A percentile compares a stretch with the other conserved stretches of the same genome.
These are phyloP conservation scores for Candida silvatica DNA, from an alignment of 805 yeast species.

Conservation along the genomic window DNA sequence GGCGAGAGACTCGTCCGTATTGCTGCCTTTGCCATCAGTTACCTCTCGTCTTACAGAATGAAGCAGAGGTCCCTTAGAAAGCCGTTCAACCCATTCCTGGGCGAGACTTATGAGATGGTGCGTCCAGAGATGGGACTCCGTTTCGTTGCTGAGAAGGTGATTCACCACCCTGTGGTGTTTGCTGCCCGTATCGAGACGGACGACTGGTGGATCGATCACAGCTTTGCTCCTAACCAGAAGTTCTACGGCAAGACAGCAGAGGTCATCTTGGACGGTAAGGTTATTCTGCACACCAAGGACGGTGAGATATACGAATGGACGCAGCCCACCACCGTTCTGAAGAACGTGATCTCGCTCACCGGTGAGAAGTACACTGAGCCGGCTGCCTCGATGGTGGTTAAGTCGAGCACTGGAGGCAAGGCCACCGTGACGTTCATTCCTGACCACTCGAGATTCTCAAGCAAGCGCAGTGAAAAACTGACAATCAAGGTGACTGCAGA, in stretches of 20 bases:
- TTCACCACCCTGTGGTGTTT: constrained; percentile 80
- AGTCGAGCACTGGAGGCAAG: constrained; percentile 57
- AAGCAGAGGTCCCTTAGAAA: constrained; percentile 75
- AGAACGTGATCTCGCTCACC: constrained; percentile 66
- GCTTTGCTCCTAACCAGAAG: constrained; percentile 73
- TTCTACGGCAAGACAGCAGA: constrained; percentile 95
- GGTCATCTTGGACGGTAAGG: constrained; percentile 63
- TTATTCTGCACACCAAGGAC: constrained; percentile 39
- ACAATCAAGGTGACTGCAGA: constrained; percentile 34
- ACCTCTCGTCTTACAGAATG: constrained; percentile 59
- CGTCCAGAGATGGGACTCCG: constrained; percentile 77
- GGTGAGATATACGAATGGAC: constrained; percentile 76
- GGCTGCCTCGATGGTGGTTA: constrained; percentile 52
- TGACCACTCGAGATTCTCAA: constrained; percentile 77
- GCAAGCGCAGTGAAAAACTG: constrained; percentile 70
- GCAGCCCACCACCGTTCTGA: constrained; percentile 74
- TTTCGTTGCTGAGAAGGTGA: constrained; percentile 74
- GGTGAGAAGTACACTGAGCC: constrained; percentile 96
- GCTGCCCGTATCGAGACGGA: constrained; percentile 70
- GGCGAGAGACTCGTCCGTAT: constrained; percentile 57
- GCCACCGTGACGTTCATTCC: constrained; percentile 66
- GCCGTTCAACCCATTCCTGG: constrained; percentile 91
- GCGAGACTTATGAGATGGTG: constrained; percentile 88
- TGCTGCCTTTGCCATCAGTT: constrained; percentile 78
- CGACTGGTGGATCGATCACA: constrained; percentile 58